phyloP scores from a whole-genome alignment of 2,329 filamentous ascomycete species.

The Didymella segeticola region DNA sequence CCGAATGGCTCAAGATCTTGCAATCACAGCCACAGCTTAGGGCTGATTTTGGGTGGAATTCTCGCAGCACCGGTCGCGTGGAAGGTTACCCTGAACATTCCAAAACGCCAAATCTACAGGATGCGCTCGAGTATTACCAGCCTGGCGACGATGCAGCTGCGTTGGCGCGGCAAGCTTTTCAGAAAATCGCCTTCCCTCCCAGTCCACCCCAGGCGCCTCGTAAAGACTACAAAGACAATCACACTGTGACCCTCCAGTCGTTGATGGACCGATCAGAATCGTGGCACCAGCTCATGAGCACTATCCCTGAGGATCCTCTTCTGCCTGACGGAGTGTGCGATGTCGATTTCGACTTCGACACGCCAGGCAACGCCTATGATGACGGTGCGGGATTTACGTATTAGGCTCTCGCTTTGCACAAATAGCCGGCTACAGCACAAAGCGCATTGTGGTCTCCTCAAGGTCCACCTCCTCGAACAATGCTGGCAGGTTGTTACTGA shows the following conservation, averaged over 20 bases:
- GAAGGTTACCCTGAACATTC: slow-evolving; percentile 40
- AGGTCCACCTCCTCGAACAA: too few species aligned
- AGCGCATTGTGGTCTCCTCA: background rate
- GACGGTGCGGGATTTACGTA: background rate
- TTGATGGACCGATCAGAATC: slow-evolving; percentile 1
- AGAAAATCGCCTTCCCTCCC: slow-evolving; percentile 18
- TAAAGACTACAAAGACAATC: slow-evolving; percentile 20
- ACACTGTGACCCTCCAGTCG: background rate
- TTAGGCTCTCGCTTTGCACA: background rate
- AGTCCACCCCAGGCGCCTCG: slow-evolving; percentile 21
- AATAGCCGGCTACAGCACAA: background rate
- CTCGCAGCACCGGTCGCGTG: slow-evolving; percentile 31
- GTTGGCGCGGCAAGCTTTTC: slow-evolving; percentile 33
- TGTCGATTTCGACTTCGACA: slow-evolving; percentile 3
- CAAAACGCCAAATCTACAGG: slow-evolving; percentile 31
- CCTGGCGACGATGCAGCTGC: slow-evolving; percentile 21
- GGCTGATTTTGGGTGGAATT: slow-evolving; percentile 33
- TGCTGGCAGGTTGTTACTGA: background rate
- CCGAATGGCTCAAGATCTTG: slow-evolving; percentile 58
- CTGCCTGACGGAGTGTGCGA: slow-evolving; percentile 5
- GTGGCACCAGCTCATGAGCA: slow-evolving; percentile 10
- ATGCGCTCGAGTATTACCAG: slow-evolving; percentile 38
- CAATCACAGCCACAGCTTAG: slow-evolving; percentile 22
- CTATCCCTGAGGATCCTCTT: slow-evolving; percentile 18
- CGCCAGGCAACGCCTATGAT: background rate